Evolutionary conservation across 1,139 yeast species (phyloP), one percentile per base, ranked within the genome.

Genomic region (Saccharomyces hybrid): DNA sequence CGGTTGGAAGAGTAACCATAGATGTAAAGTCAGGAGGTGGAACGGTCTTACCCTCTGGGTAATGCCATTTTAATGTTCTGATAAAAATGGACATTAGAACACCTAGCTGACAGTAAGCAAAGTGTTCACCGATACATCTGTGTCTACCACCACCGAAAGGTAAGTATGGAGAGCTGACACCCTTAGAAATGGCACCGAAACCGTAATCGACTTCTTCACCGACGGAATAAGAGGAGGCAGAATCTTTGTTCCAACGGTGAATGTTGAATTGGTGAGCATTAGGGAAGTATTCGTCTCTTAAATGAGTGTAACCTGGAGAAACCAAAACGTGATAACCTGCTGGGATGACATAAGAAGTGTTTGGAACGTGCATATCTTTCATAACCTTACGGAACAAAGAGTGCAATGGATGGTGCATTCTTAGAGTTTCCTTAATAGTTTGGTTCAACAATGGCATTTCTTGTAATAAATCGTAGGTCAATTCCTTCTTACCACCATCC

Each of bases 61-160:
- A 78, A 50, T 78, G 77, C 97, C 97, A 91, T 70, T 78, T 84
- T 70, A 88, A 74, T 60, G 86, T 84, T 71, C 86, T 86, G 41
- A 91, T 81, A 70, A 78, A 87, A 25, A 90, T 81, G 42, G 90
- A 76, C 69, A 95, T 77, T 59, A 93, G 78, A 54, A 95, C 85
- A 54, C 97, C 97, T 65, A 93, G 81, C 76, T 93, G 99, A 62
- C 86, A 84, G 72, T 86, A 89, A 48, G 99, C 99, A 76, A 93
- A 93, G 70, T 91, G 98, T 75, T 93, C 99, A 67, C 99, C 99
- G 68, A 93, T 90, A 76, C 99, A 93, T 76, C 99, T 86, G 73
- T 93, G 99, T 79, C 99, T 88, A 63, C 99, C 99, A 73, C 98
- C 99, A 64, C 99, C 99, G 68, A 93, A 93, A 54, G 99, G 99